A percentile compares a stretch with the other conserved stretches of the same genome.
These are phyloP conservation scores for Yamadazyma triangularis DNA, from an alignment of 1,139 yeast genomes.

Conservation along the genomic window DNA sequence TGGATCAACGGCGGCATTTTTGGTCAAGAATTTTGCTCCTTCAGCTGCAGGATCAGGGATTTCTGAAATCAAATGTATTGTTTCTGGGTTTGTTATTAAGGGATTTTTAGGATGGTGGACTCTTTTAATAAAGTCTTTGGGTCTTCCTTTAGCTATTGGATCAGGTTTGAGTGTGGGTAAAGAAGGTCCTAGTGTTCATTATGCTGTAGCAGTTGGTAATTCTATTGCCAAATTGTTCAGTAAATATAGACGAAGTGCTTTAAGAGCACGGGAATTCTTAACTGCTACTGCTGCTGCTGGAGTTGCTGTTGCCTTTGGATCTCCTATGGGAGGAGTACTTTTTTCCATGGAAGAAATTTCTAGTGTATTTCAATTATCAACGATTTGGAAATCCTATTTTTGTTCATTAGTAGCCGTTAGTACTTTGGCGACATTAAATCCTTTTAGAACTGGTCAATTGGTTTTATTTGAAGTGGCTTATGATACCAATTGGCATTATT, in stretches of 20 bases:
- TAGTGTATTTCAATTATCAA: slow-evolving; percentile 64
- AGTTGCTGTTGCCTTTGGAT: slow-evolving; percentile 70
- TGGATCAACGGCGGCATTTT: slow-evolving; percentile 59
- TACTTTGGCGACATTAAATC: slow-evolving; percentile 71
- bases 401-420: slow-evolving; percentile 88
- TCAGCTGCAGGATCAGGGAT: slow-evolving; percentile 97
- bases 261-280: slow-evolving; percentile 51
- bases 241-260: slow-evolving; percentile 41
- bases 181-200: slow-evolving; percentile 85
- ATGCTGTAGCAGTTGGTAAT: slow-evolving; percentile 79
- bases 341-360: slow-evolving; percentile 75
- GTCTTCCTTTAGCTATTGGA: slow-evolving; percentile 82
- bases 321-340: slow-evolving; percentile 70
- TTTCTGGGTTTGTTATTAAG: slow-evolving; percentile 80
- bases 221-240: slow-evolving; percentile 53
- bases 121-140: slow-evolving; percentile 67
- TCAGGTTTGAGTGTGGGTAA: slow-evolving; percentile 80
- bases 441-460: slow-evolving; percentile 91
- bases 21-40: slow-evolving; percentile 75
- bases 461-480: slow-evolving; percentile 88
- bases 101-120: slow-evolving; percentile 78
- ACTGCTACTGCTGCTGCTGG: slow-evolving; percentile 67
- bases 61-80: slow-evolving; percentile 92
- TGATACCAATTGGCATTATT: slow-evolving; percentile 80
- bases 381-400: slow-evolving; percentile 89